Evolutionary conservation across 768 basidiomycete genomes (phyloP).

Genomic region (Hygrophorus pudorinus): DNA sequence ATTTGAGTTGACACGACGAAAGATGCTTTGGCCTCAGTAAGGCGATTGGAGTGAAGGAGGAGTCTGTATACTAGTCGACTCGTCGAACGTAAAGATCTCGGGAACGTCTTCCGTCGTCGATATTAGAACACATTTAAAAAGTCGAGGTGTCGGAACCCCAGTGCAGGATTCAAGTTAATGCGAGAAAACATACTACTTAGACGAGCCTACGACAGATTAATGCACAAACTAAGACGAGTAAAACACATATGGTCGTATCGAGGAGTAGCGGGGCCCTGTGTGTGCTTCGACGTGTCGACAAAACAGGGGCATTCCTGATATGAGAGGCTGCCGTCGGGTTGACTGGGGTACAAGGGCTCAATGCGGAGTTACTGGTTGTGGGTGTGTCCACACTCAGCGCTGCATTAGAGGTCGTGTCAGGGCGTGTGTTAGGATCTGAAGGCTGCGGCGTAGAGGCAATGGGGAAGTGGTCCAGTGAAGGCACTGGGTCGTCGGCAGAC

Average conservation of each 20-base stretch:
- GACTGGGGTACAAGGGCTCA: background rate
- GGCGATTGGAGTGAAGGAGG: too few relatives aligned
- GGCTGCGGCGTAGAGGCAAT: background rate
- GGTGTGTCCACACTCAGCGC: background rate
- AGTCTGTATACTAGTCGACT: too few relatives aligned
- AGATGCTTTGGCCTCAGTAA: too few relatives aligned
- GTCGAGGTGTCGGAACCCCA: too few relatives aligned
- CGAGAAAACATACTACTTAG: slow-evolving; percentile 15
- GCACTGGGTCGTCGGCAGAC: background rate
- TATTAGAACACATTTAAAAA: too few relatives aligned
- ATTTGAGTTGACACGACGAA: too few relatives aligned
- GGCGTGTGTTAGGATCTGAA: background rate
- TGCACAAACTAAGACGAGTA: slow-evolving; percentile 57
- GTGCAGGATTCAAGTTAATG: slow-evolving; percentile 7
- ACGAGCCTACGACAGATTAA: slow-evolving; percentile 54
- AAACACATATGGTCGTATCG: slow-evolving; percentile 65
- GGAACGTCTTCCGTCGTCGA: too few relatives aligned
- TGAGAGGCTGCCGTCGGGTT: background rate
- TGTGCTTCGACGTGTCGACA: slow-evolving; percentile 8
- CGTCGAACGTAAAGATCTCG: too few relatives aligned
- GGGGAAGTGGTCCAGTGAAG: background rate
- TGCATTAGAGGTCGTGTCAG: background rate
- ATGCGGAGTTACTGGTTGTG: background rate
- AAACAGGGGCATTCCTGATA: background rate
- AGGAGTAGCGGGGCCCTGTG: slow-evolving; percentile 52